Evolutionary conservation across 2,329 filamentous ascomycete genomes (phyloP).

Genomic region (Neofusicoccum sp.): DNA sequence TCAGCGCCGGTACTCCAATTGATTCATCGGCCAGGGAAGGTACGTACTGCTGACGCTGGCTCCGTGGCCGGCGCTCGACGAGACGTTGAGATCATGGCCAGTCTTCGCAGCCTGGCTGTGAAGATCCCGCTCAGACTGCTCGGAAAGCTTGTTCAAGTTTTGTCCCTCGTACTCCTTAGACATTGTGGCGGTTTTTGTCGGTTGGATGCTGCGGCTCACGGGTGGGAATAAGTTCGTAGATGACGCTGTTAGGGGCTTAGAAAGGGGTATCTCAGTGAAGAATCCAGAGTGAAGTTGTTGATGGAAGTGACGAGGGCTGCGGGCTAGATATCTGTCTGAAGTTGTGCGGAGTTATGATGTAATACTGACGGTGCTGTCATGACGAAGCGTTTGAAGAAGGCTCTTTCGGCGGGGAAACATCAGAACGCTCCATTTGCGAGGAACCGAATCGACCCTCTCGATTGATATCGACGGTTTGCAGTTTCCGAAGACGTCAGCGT

Average conservation of each 20-base stretch:
- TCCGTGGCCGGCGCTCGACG: slow-evolving; percentile 15
- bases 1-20: background rate
- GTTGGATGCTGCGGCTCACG: background rate
- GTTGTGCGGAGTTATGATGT: background rate
- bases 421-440: background rate
- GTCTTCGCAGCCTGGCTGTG: slow-evolving; percentile 43
- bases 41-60: slow-evolving; percentile 40
- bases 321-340: background rate
- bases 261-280: background rate
- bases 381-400: background rate
- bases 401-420: background rate
- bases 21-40: background rate
- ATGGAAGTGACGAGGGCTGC: background rate
- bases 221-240: background rate
- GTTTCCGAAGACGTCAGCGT: background rate
- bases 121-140: slow-evolving; percentile 50
- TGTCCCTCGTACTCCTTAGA: slow-evolving; percentile 6
- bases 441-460: background rate
- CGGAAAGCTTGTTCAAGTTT: slow-evolving; percentile 37
- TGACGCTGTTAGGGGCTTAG: background rate
- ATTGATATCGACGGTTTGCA: background rate
- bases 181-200: background rate
- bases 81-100: slow-evolving; percentile 18
- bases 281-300: background rate
- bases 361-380: slow-evolving; percentile 3